A percentile compares a stretch with the other conserved stretches of the same genome.
These are phyloP conservation scores for Orychophragmus violaceus DNA, from an alignment of 345 rosid species.

Conservation along the genomic window DNA sequence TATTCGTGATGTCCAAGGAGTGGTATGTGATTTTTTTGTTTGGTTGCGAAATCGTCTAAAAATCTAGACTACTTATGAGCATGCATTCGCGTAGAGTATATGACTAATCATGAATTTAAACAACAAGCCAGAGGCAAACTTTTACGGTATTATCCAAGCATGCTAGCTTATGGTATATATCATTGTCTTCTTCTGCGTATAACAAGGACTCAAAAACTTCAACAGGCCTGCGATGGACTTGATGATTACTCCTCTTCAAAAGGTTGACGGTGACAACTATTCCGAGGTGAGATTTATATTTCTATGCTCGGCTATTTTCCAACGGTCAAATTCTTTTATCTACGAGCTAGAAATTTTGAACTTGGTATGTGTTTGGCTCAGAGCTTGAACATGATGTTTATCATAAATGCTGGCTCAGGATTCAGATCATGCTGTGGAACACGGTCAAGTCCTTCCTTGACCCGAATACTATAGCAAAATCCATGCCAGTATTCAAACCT, in stretches of 20 bases:
- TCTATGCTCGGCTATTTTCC: too few relatives aligned
- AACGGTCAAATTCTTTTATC: neutral
- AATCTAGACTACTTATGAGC: neutral
- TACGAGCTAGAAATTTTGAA: neutral
- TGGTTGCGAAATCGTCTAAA: too few relatives aligned
- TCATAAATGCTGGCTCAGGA: constrained; percentile 97
- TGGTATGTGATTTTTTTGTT: too few relatives aligned
- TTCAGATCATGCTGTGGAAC: constrained; percentile 99
- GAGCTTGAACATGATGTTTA: constrained; percentile 96
- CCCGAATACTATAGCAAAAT: constrained; percentile 95
- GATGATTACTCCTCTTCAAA: constrained; percentile 73
- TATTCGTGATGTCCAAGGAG: constrained; percentile 96
- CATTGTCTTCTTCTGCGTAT: neutral
- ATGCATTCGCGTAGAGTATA: neutral
- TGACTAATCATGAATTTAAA: too few relatives aligned
- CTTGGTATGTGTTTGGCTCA: constrained; percentile 24
- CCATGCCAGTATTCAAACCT: constrained; percentile 45
- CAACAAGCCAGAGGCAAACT: too few relatives aligned
- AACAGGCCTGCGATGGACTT: constrained; percentile 90
- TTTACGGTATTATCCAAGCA: too few relatives aligned
- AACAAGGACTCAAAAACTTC: constrained; percentile 83
- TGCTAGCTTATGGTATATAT: too few relatives aligned
- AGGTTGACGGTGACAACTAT: constrained; percentile 86
- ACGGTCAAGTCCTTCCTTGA: constrained; percentile 92
- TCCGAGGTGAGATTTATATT: constrained; percentile 58